Conservation (phyloP, 2,329 filamentous ascomycete genomes). For the Diaporthe sp. region DNA sequence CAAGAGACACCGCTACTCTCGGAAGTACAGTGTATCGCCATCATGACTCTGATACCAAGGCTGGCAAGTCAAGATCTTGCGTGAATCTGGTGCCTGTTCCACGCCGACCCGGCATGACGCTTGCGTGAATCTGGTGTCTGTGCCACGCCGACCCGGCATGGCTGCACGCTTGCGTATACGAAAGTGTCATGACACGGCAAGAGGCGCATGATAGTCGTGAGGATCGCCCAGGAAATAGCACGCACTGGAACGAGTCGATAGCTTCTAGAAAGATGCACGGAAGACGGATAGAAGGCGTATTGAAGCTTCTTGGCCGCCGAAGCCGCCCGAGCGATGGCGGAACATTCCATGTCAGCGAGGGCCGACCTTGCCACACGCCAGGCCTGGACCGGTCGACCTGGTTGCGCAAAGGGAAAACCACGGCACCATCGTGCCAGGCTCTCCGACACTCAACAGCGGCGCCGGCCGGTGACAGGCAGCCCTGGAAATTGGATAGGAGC, state of each 20-base stretch:
- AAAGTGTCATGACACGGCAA: not conserved
- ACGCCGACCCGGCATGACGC: not conserved
- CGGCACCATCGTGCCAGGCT: conserved; percentile 10
- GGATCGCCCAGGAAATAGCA: not conserved
- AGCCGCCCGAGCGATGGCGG: conserved; percentile 1
- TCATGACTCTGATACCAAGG: conserved; percentile 28
- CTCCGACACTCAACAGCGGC: not conserved
- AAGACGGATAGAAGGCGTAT: conserved; percentile 4
- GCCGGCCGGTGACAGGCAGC: not conserved
- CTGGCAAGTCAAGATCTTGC: conserved; percentile 15
- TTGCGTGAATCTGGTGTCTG: not conserved
- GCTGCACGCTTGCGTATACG: not conserved
- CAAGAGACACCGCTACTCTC: conserved; percentile 18
- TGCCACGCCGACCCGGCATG: not conserved
- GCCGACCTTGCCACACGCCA: not conserved
- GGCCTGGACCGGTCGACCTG: conserved; percentile 11
- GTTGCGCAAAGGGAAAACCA: not conserved
- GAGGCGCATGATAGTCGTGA: conserved; percentile 15
- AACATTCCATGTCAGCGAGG: not conserved
- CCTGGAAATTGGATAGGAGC: not conserved
- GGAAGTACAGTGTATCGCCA: not conserved
- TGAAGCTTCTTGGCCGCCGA: conserved; percentile 17
- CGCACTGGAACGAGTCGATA: conserved; percentile 8
- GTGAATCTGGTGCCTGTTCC: not conserved
- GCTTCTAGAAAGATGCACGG: conserved; percentile 35